Evolutionary conservation across 2,329 filamentous ascomycete genomes (phyloP).

Genomic region (Exophiala bonariae): DNA sequence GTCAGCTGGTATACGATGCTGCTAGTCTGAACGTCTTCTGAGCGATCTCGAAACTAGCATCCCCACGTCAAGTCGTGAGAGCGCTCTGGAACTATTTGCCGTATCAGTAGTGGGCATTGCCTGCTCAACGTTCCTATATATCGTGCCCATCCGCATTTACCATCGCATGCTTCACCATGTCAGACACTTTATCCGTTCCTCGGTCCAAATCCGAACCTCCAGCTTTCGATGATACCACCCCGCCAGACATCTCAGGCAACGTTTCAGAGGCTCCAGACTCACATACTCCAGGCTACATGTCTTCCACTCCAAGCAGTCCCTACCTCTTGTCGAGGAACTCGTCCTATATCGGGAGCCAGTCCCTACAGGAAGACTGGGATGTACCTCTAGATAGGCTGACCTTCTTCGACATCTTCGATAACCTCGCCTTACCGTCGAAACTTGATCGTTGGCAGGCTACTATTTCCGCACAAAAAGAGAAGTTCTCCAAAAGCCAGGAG

Average conservation of each 20-base stretch:
- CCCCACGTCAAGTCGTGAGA: too few species aligned
- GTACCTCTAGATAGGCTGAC: slow-evolving; percentile 83
- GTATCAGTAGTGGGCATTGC: too few species aligned
- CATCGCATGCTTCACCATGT: slow-evolving; percentile 26
- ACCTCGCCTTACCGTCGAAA: slow-evolving; percentile 83
- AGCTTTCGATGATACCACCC: slow-evolving; percentile 20
- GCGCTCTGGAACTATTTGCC: too few species aligned
- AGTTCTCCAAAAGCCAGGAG: slow-evolving; percentile 78
- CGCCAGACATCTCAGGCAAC: slow-evolving; percentile 22
- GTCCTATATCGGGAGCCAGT: slow-evolving; percentile 81
- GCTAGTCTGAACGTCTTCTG: too few species aligned
- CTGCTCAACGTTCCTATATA: too few species aligned
- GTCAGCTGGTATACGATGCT: too few species aligned
- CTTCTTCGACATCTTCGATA: slow-evolving; percentile 91
- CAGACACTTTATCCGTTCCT: slow-evolving; percentile 27
- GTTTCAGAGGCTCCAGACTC: slow-evolving; percentile 19
- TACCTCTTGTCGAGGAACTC: slow-evolving; percentile 67
- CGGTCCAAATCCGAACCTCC: slow-evolving; percentile 30
- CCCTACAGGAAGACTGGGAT: slow-evolving; percentile 88
- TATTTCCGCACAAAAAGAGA: slow-evolving; percentile 78
- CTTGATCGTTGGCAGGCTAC: slow-evolving; percentile 87
- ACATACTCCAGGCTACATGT: slow-evolving; percentile 43
- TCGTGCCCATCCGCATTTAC: neutral
- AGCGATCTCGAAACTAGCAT: too few species aligned
- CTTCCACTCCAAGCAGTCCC: slow-evolving; percentile 48